Evolutionary conservation across 495 filamentous ascomycete species (phyloP).

Genomic region (Parmelia sp.): DNA sequence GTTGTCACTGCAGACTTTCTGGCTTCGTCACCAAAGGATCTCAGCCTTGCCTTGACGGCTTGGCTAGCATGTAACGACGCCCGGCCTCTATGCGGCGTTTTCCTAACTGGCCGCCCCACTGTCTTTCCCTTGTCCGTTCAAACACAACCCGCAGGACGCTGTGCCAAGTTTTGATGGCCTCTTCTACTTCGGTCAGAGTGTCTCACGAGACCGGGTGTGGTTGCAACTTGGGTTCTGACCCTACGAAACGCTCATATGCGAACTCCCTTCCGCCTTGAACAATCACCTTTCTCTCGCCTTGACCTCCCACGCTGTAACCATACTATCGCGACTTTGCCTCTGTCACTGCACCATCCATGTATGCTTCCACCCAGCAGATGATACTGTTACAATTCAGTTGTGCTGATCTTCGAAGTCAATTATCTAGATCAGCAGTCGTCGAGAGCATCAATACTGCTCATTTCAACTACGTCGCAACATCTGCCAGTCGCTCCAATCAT

Average conservation of each 20-base stretch:
- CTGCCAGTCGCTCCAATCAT: background rate
- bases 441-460: background rate
- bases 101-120: constrained; percentile 19
- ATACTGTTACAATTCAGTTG: background rate
- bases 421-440: background rate
- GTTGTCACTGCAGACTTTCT: constrained; percentile 5
- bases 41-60: constrained; percentile 9
- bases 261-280: constrained; percentile 4
- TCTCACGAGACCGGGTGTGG: background rate
- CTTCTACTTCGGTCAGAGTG: constrained; percentile 2
- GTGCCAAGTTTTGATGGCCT: constrained; percentile 11
- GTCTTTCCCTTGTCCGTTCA: background rate
- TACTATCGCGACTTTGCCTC: background rate
- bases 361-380: constrained; percentile 6
- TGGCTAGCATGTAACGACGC: constrained; percentile 16
- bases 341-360: background rate
- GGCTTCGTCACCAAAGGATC: background rate
- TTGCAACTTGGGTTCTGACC: background rate
- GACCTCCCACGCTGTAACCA: background rate
- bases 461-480: background rate
- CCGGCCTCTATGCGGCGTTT: constrained; percentile 11
- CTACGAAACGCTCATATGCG: constrained; percentile 8
- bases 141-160: background rate
- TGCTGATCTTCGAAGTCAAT: background rate
- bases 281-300: constrained; percentile 4